Evolutionary conservation across 2,329 filamentous ascomycete genomes (phyloP), one percentile per base, ranked within the genome.

Genomic region (Blastomyces gilchristii): DNA sequence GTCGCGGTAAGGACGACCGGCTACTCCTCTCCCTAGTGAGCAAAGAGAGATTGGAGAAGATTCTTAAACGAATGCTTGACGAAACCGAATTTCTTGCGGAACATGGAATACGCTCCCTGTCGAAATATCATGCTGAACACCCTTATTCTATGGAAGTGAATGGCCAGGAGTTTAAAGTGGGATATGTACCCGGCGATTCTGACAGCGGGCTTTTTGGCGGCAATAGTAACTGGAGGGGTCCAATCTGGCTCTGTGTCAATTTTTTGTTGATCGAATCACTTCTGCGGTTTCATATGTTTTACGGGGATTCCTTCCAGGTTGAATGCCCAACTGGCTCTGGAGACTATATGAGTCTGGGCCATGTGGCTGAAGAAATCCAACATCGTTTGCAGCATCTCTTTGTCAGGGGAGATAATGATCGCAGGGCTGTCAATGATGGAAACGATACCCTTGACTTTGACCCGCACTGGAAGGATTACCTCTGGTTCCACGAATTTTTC

Each of bases 401-500:
- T 78, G 87, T 88, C 34, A 85, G 90, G 53, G 87, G 87, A 65
- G 89, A 96, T 70, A 86, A 95, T 67, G 92, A 92, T 61, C 87
- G 90, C 65, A 87, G 94, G 67, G 93, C 91, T 67, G 89, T 96
- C 80, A 95, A 97, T 71, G 87, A 84, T 63, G 88, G 90, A 22
- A 91, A 89, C 68, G 87, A 97, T 69, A 83, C 87, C 68, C 85
- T 97, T 41, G 91, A 97, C 77, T 96, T 89, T 71, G 91, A 97
- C 72, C 87, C 90, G 31, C 81, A 96, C 75, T 97, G 93, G 93
- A 93, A 88, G 75, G 92, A 95, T 71, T 85, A 92, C 71, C 81
- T 97, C 70, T 97, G 91, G 90, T 97, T 96, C 82, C 89, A 96
- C 73, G 93, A 97, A 75, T 97, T 95, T 81, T 97, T 97, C 73